Conservation (phyloP, 2,329 filamentous ascomycete species). For the Cladosporium sp. region DNA sequence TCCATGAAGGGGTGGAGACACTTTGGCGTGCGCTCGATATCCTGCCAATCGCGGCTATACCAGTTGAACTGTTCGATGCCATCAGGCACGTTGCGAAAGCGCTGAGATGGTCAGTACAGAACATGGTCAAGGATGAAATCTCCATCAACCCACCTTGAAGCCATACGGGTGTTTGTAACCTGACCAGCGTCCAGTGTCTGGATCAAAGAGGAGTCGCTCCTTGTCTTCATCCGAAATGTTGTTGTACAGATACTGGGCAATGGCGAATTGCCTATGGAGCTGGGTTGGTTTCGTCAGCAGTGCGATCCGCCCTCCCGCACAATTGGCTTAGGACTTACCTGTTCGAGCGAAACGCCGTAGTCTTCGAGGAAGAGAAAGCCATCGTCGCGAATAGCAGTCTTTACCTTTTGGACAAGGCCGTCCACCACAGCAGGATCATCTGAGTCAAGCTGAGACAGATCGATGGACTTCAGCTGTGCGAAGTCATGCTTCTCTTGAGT, state of each 20-base stretch:
- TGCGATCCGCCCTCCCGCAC: neutral
- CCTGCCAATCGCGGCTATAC: conserved; percentile 46
- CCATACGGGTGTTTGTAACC: conserved; percentile 49
- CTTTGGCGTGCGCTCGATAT: conserved; percentile 41
- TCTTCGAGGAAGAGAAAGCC: conserved; percentile 45
- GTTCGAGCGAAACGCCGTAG: conserved; percentile 47
- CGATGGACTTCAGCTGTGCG: conserved; percentile 34
- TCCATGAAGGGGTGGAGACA: conserved; percentile 50
- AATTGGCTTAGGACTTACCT: conserved; percentile 17
- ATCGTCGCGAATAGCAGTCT: conserved; percentile 31
- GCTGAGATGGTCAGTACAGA: conserved; percentile 17
- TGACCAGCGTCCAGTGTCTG: conserved; percentile 47
- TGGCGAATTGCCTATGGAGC: conserved; percentile 48
- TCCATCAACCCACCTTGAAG: conserved; percentile 28
- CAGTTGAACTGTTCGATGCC: conserved; percentile 55
- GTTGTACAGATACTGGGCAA: conserved; percentile 49
- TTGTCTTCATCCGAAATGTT: conserved; percentile 51
- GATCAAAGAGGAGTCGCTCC: conserved; percentile 44
- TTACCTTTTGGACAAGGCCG: conserved; percentile 39
- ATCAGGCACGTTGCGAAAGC: conserved; percentile 41
- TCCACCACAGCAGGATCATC: conserved; percentile 37
- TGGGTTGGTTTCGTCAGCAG: conserved; percentile 6
- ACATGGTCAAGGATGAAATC: too few relatives aligned
- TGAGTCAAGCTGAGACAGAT: conserved; percentile 30
- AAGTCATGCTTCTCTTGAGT: conserved; percentile 43